phyloP scores from a whole-genome alignment of 441 rosid species.

The Populus hybrid region DNA sequence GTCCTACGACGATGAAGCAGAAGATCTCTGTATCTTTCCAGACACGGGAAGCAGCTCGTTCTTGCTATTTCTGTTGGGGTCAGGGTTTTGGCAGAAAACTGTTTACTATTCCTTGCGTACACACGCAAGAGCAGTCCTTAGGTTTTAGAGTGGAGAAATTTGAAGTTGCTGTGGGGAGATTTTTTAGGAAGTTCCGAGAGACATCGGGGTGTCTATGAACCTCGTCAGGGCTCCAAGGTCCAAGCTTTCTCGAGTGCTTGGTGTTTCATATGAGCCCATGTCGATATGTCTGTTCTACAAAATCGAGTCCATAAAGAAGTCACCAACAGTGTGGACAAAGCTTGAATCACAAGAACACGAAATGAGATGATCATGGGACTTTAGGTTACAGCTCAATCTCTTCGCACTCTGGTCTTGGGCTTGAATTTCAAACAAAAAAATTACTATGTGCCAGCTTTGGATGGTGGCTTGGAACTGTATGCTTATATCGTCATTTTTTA shows the following conservation, averaged over 20 bases:
- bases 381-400: neutral
- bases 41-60: neutral
- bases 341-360: neutral
- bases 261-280: neutral
- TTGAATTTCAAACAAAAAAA: neutral
- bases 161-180: too few species aligned
- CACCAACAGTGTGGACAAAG: neutral
- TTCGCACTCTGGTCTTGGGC: neutral
- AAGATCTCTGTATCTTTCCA: neutral
- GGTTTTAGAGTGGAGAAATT: neutral
- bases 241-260: neutral
- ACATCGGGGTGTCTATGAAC: neutral
- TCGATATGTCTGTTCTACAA: neutral
- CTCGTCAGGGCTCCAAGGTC: neutral
- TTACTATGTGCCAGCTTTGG: slow-evolving; percentile 28
- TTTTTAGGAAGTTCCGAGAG: too few species aligned
- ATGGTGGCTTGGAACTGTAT: slow-evolving; percentile 42
- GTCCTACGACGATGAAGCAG: too few species aligned
- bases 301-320: neutral
- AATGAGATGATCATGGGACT: neutral
- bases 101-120: too few species aligned
- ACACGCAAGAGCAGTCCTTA: too few species aligned
- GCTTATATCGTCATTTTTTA: slow-evolving; percentile 27
- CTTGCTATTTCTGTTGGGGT: neutral
- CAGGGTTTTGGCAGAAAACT: too few species aligned